Evolutionary conservation across 257 asterid species (phyloP).

Genomic region (Penstemon barbatus): DNA sequence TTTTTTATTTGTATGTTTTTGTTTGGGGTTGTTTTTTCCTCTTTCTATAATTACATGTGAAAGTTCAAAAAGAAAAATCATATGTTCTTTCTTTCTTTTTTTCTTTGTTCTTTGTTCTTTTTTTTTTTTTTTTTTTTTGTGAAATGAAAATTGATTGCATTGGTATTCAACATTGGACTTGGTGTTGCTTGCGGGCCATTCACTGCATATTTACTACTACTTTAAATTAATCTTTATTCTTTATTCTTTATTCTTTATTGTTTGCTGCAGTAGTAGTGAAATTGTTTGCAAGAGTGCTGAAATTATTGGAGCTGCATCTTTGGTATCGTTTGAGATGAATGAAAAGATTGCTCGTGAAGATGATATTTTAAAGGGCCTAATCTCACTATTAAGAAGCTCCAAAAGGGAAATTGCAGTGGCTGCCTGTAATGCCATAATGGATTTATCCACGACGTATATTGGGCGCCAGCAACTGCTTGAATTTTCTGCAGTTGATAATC

Average conservation of each 20-base stretch:
- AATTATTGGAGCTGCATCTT: constrained; percentile 62
- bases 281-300: constrained; percentile 51
- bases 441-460: constrained; percentile 56
- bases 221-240: neutral
- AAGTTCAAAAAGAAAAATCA: too few relatives aligned
- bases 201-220: neutral
- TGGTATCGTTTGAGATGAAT: constrained; percentile 57
- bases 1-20: neutral
- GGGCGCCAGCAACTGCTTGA: constrained; percentile 58
- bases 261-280: constrained; percentile 37
- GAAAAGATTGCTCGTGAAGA: constrained; percentile 55
- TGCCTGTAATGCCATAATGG: constrained; percentile 73
- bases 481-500: constrained; percentile 46
- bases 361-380: constrained; percentile 51
- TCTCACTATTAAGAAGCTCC: constrained; percentile 43
- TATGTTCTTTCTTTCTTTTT: neutral
- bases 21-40: neutral
- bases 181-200: neutral
- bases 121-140: neutral
- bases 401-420: constrained; percentile 43
- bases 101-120: neutral
- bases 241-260: neutral
- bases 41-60: neutral
- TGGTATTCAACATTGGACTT: neutral
- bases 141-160: neutral